These are phyloP conservation scores for Sarcodon aspratus DNA, from an alignment of 768 basidiomycete genomes.

Conservation along the genomic window DNA sequence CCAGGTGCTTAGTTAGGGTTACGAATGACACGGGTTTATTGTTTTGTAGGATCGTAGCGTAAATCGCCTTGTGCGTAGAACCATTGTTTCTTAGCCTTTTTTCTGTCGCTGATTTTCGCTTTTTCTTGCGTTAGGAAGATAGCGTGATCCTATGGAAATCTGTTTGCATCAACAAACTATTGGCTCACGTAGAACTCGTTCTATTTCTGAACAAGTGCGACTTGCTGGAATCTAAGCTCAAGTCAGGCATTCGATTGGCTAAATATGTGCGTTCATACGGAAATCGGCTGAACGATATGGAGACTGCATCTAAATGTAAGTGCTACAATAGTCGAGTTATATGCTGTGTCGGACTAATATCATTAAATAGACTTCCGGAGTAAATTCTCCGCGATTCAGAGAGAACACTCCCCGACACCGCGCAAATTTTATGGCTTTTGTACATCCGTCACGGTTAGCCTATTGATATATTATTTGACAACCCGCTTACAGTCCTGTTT, in stretches of 20 bases:
- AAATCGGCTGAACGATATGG: conserved; percentile 57
- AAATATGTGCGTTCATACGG: conserved; percentile 67
- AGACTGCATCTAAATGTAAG: conserved; percentile 58
- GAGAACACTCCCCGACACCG: conserved; percentile 64
- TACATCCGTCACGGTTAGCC: conserved; percentile 58
- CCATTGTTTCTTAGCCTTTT: background rate
- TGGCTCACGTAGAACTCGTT: conserved; percentile 62
- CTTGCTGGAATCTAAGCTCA: conserved; percentile 55
- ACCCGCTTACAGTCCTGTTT: background rate
- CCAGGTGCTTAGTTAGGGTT: too few species aligned
- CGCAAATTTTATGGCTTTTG: conserved; percentile 72
- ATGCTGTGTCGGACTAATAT: background rate
- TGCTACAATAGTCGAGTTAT: background rate
- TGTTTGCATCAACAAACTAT: conserved; percentile 59
- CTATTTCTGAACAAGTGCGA: conserved; percentile 80
- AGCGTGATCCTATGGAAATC: conserved; percentile 67
- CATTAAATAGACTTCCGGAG: conserved; percentile 41
- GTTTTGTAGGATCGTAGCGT: conserved; percentile 33
- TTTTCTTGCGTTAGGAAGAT: conserved; percentile 41
- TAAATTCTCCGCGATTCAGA: conserved; percentile 67
- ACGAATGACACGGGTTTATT: background rate
- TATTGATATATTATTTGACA: background rate
- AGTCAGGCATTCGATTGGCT: conserved; percentile 47
- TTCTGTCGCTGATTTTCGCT: background rate
- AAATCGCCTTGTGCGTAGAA: conserved; percentile 31